Percentiles rank a stretch among this genome's conserved stretches.
Conservation (phyloP, 2,329 filamentous ascomycete genomes). For the Metarhizium brunneum region DNA sequence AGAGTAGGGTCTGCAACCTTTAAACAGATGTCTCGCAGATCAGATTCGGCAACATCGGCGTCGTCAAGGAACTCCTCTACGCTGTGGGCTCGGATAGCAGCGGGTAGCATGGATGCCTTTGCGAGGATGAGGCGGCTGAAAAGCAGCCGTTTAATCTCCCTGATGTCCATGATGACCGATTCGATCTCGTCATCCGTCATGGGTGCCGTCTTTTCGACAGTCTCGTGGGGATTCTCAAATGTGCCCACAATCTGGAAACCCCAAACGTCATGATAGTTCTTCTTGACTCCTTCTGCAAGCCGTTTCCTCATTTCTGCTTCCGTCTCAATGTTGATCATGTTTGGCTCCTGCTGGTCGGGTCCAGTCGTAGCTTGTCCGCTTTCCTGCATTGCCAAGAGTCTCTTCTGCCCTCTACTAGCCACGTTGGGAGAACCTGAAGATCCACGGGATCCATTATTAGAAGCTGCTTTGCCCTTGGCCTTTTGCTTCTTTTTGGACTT, state of each 20-base stretch:
- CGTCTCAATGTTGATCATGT: conserved; percentile 19
- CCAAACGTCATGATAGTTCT: conserved; percentile 11
- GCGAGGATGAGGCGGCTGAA: conserved; percentile 18
- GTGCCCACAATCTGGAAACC: conserved; percentile 16
- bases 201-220: conserved; percentile 14
- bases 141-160: conserved; percentile 18
- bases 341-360: conserved; percentile 10
- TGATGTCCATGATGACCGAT: conserved; percentile 12
- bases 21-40: conserved; percentile 18
- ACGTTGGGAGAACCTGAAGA: background rate
- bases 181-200: conserved; percentile 17
- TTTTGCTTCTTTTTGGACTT: conserved; percentile 11
- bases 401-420: background rate
- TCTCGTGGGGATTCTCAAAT: conserved; percentile 16
- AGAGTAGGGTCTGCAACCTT: conserved; percentile 17
- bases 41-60: conserved; percentile 13
- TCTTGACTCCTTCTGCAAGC: conserved; percentile 16
- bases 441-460: background rate
- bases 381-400: conserved; percentile 1
- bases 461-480: conserved; percentile 8
- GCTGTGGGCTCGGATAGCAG: conserved; percentile 14
- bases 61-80: conserved; percentile 18
- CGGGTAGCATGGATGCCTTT: conserved; percentile 16
- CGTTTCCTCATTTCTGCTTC: conserved; percentile 18
- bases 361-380: background rate